Evolutionary conservation across 73 alveolate genomes (phyloP).

Genomic region (Paramecium caudatum): DNA sequence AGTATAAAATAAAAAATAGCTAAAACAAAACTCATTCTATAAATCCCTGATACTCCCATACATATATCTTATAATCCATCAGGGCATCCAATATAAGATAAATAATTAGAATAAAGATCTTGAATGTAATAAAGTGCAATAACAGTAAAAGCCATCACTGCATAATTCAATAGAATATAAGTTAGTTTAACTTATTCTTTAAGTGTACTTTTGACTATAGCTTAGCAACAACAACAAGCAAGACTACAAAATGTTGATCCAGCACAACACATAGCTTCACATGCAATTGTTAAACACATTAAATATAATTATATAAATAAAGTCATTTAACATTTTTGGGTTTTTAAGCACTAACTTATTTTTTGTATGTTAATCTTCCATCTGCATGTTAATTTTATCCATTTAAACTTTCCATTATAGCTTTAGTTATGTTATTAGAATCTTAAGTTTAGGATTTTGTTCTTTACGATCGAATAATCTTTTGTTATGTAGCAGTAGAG

Average conservation of each 20-base stretch:
- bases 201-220: slow-evolving; percentile 19
- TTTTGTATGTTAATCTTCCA: slow-evolving; percentile 2
- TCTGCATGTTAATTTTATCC: neutral
- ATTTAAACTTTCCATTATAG: slow-evolving; percentile 52
- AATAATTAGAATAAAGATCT: slow-evolving; percentile 34
- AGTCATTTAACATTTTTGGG: slow-evolving; percentile 25
- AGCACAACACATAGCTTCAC: slow-evolving; percentile 73
- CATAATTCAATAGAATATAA: slow-evolving; percentile 52
- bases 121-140: slow-evolving; percentile 59
- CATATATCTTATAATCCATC: slow-evolving; percentile 83
- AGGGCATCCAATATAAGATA: slow-evolving; percentile 76
- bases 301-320: slow-evolving; percentile 3
- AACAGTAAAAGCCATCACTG: slow-evolving; percentile 50
- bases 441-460: slow-evolving; percentile 52
- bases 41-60: slow-evolving; percentile 86
- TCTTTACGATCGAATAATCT: slow-evolving; percentile 34
- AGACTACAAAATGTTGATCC: slow-evolving; percentile 67
- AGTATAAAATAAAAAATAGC: slow-evolving; percentile 79
- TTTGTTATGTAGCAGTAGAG: slow-evolving; percentile 23
- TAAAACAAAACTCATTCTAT: slow-evolving; percentile 88
- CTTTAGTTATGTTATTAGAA: slow-evolving; percentile 52
- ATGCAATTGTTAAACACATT: slow-evolving; percentile 35
- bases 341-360: neutral
- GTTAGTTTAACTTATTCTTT: slow-evolving; percentile 71
- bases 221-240: slow-evolving; percentile 75